Evolutionary conservation across 2,329 filamentous ascomycete genomes (phyloP).

Genomic region (Colletotrichum chrysophilum): DNA sequence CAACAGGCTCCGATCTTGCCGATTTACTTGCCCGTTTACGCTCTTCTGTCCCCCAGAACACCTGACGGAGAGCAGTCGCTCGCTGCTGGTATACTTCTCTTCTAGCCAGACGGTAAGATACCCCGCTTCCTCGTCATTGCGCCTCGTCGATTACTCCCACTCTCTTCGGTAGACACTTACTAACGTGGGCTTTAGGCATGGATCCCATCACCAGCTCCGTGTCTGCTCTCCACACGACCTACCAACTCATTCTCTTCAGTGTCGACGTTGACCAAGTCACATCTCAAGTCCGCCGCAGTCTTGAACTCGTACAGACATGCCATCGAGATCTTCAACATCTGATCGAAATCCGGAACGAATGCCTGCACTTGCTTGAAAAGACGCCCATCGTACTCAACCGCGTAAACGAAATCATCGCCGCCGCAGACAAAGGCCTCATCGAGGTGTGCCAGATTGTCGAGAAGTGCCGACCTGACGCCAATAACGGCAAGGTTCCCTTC

Average conservation of each 20-base stretch:
- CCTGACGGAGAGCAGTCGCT: neutral
- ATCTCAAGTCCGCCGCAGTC: slow-evolving; percentile 28
- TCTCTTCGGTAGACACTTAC: neutral
- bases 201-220: neutral
- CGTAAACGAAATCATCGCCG: slow-evolving; percentile 32
- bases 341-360: slow-evolving; percentile 33
- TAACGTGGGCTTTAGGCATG: neutral
- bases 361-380: slow-evolving; percentile 27
- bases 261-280: slow-evolving; percentile 31
- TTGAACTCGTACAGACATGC: slow-evolving; percentile 37
- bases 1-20: neutral
- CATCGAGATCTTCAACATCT: slow-evolving; percentile 35
- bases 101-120: neutral
- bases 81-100: neutral
- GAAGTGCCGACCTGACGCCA: slow-evolving; percentile 28
- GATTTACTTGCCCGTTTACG: neutral
- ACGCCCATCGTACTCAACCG: slow-evolving; percentile 30
- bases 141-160: neutral
- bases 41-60: neutral
- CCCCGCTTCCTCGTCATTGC: neutral
- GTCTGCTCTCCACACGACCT: slow-evolving; percentile 2
- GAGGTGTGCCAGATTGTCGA: slow-evolving; percentile 34
- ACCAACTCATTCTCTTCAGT: slow-evolving; percentile 14
- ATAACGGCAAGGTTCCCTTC: slow-evolving; percentile 23
- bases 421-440: slow-evolving; percentile 28